A percentile compares a stretch with the other conserved stretches of the same genome.
Conservation (phyloP, 139 green algal species). For the Micractinium sp. region DNA sequence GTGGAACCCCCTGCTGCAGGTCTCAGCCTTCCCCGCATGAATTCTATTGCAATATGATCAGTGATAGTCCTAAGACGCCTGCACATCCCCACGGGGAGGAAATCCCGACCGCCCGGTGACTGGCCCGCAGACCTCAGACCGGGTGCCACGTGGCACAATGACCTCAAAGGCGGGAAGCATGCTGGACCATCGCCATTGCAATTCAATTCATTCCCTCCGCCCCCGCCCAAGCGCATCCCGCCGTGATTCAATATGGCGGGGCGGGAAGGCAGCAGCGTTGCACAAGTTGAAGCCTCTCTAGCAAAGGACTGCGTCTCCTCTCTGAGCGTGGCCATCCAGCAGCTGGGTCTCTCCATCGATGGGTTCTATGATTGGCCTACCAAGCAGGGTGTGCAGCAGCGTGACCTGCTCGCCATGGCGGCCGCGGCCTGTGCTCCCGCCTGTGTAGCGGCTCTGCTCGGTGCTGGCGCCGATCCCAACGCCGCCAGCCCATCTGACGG, state of each 20-base stretch:
- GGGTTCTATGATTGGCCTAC: neutral
- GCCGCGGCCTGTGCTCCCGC: neutral
- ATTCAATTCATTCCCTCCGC: neutral
- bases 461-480: neutral
- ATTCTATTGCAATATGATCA: no score
- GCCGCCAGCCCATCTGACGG: neutral
- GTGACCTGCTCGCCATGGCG: constrained; percentile 11
- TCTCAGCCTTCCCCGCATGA: no score
- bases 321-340: neutral
- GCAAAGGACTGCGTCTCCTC: neutral
- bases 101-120: no score
- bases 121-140: no score
- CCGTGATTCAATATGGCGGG: neutral
- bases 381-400: neutral
- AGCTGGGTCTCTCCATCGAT: neutral
- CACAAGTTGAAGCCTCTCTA: neutral
- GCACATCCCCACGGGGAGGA: no score
- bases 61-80: no score
- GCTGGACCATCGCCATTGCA: neutral
- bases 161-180: neutral
- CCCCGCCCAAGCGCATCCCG: neutral
- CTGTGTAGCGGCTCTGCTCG: constrained; percentile 3
- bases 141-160: no score
- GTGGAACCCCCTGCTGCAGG: no score
- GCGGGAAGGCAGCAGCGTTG: neutral